phyloP scores from a whole-genome alignment of 768 basidiomycete genomes.

The Hygrocybe coccinea region DNA sequence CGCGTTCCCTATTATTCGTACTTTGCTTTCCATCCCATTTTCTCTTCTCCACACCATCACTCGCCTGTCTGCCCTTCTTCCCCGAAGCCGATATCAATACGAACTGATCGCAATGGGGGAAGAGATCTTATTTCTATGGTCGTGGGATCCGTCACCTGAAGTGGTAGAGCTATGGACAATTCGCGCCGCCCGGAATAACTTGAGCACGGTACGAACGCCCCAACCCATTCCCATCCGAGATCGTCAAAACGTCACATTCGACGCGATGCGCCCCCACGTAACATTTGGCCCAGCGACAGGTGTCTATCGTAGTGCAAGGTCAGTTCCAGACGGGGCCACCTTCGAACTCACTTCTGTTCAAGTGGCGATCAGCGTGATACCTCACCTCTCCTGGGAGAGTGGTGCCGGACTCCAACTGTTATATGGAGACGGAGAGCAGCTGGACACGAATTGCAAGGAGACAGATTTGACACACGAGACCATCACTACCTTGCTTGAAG shows the following conservation, averaged over 20 bases:
- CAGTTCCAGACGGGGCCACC: not conserved
- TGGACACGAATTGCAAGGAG: not conserved
- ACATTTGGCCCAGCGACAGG: not conserved
- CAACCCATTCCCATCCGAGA: slow-evolving; percentile 2
- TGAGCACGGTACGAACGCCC: not conserved
- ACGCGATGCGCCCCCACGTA: not conserved
- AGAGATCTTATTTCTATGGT: slow-evolving; percentile 11
- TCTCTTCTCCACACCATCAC: slow-evolving; percentile 12
- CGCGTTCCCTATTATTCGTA: slow-evolving; percentile 9
- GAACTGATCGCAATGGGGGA: slow-evolving; percentile 1
- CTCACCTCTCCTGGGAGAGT: slow-evolving; percentile 1
- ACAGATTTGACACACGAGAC: not conserved
- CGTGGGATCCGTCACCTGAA: slow-evolving; percentile 8
- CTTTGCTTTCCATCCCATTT: slow-evolving; percentile 14
- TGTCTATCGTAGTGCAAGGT: not conserved
- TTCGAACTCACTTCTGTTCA: slow-evolving; percentile 3
- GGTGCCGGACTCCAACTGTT: not conserved
- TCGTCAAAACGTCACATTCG: not conserved
- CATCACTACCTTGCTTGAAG: not conserved
- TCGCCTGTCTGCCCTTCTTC: slow-evolving; percentile 5
- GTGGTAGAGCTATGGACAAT: not conserved
- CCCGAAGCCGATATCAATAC: slow-evolving; percentile 5
- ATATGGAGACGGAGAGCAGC: not conserved
- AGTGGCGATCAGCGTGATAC: not conserved
- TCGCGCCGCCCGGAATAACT: not conserved